These are phyloP conservation scores for Thalassiosira sp. DNA, from an alignment of 352 stramenopile genomes.

Conservation along the genomic window DNA sequence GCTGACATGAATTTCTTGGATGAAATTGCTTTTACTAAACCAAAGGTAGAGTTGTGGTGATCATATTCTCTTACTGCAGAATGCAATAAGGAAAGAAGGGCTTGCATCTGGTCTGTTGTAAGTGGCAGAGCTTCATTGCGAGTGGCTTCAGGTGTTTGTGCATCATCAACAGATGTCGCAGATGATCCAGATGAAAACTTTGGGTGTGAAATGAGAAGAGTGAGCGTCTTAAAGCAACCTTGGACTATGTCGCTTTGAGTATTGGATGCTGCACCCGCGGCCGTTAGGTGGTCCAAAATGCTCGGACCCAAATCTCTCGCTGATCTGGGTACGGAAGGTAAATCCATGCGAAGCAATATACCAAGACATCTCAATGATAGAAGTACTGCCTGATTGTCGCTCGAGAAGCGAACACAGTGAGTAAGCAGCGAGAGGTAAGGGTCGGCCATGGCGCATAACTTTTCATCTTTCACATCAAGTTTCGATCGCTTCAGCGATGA, in stretches of 20 bases:
- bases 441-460: slow-evolving; percentile 84
- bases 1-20: slow-evolving; percentile 89
- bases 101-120: slow-evolving; percentile 80
- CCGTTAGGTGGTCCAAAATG: slow-evolving; percentile 89
- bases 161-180: background rate
- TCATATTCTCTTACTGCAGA: slow-evolving; percentile 90
- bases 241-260: slow-evolving; percentile 94
- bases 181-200: slow-evolving; percentile 67
- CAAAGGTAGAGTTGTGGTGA: slow-evolving; percentile 93
- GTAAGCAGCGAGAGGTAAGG: slow-evolving; percentile 91
- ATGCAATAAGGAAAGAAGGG: slow-evolving; percentile 91
- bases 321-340: slow-evolving; percentile 88
- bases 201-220: slow-evolving; percentile 86
- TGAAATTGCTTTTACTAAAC: slow-evolving; percentile 89
- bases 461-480: slow-evolving; percentile 50
- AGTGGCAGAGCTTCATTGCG: slow-evolving; percentile 54
- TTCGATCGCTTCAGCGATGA: slow-evolving; percentile 79
- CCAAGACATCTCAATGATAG: slow-evolving; percentile 92
- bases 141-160: slow-evolving; percentile 8
- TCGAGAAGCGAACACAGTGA: slow-evolving; percentile 88
- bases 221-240: slow-evolving; percentile 92
- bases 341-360: slow-evolving; percentile 87
- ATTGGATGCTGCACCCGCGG: slow-evolving; percentile 87
- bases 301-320: slow-evolving; percentile 87
- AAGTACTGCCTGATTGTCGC: slow-evolving; percentile 90